A percentile compares a stretch with the other conserved stretches of the same genome.
Conservation (phyloP, 805 yeast species). For the Candida montana region DNA sequence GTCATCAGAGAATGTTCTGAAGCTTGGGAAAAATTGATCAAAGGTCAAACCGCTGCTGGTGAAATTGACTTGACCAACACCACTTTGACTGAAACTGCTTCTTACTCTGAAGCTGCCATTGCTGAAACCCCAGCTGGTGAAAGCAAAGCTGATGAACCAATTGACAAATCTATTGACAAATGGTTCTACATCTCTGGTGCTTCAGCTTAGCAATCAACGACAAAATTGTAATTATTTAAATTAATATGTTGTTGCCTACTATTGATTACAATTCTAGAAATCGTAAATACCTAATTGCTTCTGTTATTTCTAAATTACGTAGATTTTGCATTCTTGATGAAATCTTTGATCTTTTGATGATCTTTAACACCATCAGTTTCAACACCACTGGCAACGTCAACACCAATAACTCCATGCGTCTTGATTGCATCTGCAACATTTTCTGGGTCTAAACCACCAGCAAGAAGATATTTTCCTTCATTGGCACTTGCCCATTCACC, state of each 20-base stretch:
- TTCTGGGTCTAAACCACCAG: slow-evolving; percentile 83
- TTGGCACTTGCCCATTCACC: slow-evolving; percentile 29
- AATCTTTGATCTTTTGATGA: slow-evolving; percentile 49
- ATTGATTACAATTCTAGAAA: too few species aligned
- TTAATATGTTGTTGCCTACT: neutral
- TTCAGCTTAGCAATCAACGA: slow-evolving; percentile 32
- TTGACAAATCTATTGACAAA: slow-evolving; percentile 93
- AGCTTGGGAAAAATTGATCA: slow-evolving; percentile 76
- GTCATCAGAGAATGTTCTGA: slow-evolving; percentile 75
- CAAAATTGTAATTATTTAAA: neutral
- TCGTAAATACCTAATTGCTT: too few species aligned
- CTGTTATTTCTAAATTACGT: neutral
- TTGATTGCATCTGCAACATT: slow-evolving; percentile 54
- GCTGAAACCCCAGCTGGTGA: slow-evolving; percentile 63
- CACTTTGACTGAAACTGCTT: slow-evolving; percentile 53
- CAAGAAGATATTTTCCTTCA: slow-evolving; percentile 50
- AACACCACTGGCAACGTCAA: slow-evolving; percentile 94
- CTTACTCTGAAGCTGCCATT: slow-evolving; percentile 43
- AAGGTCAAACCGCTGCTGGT: slow-evolving; percentile 56
- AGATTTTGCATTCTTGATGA: slow-evolving; percentile 48
- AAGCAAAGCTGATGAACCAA: slow-evolving; percentile 81
- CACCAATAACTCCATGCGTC: slow-evolving; percentile 67
- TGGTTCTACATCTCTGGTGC: slow-evolving; percentile 97
- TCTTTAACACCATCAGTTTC: slow-evolving; percentile 79
- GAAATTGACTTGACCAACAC: slow-evolving; percentile 76